phyloP scores from a whole-genome alignment of 371 early-diverging fungal genomes.

The Phascolomyces articulosus region DNA sequence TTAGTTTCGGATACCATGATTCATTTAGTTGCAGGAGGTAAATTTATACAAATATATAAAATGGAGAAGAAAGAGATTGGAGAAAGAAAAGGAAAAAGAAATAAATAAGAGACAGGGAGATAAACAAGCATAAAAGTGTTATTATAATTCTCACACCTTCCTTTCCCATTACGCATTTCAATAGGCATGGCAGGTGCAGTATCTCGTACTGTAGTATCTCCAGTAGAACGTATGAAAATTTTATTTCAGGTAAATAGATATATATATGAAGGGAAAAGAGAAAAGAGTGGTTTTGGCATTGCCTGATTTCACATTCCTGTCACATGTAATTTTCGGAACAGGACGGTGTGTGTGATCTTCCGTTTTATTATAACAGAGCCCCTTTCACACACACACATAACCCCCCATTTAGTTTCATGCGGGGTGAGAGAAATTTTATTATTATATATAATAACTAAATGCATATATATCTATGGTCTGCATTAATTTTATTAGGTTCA shows the following conservation, averaged over 20 bases:
- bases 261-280: no score
- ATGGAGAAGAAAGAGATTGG: no score
- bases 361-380: no score
- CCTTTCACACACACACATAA: no score
- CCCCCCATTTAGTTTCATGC: no score
- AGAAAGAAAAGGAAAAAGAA: no score
- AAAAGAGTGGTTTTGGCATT: no score
- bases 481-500: constrained; percentile 59
- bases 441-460: no score
- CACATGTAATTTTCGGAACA: constrained; percentile 21
- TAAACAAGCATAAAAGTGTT: neutral
- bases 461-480: constrained; percentile 2
- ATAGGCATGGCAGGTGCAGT: constrained; percentile 83
- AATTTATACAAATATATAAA: no score
- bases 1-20: constrained; percentile 62
- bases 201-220: constrained; percentile 90
- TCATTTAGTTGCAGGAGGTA: constrained; percentile 87
- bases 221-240: constrained; percentile 92
- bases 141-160: neutral
- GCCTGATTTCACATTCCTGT: constrained; percentile 24
- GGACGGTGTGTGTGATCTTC: no score
- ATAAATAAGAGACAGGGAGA: neutral
- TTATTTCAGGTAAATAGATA: constrained; percentile 71
- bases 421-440: no score
- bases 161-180: neutral